Evolutionary conservation across 148 eudicot species (phyloP).

Genomic region (Rhododendron molle): DNA sequence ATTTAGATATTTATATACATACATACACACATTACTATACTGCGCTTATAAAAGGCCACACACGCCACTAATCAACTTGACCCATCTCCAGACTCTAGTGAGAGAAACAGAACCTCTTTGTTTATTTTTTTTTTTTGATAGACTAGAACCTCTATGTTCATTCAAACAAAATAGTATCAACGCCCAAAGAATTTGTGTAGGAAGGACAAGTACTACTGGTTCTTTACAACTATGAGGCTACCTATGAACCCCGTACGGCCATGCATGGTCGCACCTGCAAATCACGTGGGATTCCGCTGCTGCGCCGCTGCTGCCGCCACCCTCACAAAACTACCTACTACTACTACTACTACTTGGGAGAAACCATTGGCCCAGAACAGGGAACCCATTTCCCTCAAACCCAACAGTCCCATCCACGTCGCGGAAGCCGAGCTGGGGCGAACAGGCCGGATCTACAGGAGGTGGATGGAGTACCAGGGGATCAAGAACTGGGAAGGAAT

Average conservation of each 20-base stretch:
- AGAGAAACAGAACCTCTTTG: not conserved
- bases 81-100: not conserved
- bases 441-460: constrained; percentile 15
- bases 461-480: constrained; percentile 82
- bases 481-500: constrained; percentile 67
- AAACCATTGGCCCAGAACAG: not conserved
- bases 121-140: too few species aligned
- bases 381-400: not conserved
- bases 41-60: not conserved
- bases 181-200: not conserved
- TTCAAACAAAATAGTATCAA: not conserved
- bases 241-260: constrained; percentile 10
- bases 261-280: constrained; percentile 9
- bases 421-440: not conserved
- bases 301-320: not conserved
- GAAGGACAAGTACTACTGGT: not conserved
- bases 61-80: not conserved
- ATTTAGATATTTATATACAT: not conserved
- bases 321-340: not conserved
- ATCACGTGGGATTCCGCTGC: not conserved
- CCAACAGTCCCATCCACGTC: not conserved
- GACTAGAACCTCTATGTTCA: not conserved
- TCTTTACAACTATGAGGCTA: constrained; percentile 12
- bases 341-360: too few species aligned
- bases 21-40: too few species aligned